A percentile compares a stretch with the other conserved stretches of the same genome.
Evolutionary conservation across 192 early-diverging fungal genomes (phyloP).

Genomic region (Piromyces sp.): DNA sequence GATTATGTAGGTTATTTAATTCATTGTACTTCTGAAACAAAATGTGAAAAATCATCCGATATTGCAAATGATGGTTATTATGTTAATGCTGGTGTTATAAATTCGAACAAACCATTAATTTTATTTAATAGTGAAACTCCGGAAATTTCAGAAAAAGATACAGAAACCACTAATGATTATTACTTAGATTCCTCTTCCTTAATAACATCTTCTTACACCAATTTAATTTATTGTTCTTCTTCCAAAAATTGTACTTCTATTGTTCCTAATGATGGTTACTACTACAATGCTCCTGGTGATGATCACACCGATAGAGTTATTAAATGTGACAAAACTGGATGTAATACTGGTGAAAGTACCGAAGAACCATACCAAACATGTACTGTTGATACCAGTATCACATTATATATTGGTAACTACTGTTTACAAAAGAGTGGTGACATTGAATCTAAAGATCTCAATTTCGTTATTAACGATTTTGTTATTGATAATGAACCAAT

Average conservation of each 20-base stretch:
- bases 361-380: not conserved
- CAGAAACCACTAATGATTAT: not conserved
- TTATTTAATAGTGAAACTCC: not conserved
- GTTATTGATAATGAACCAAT: not conserved
- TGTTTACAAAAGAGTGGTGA: not conserved
- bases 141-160: not conserved
- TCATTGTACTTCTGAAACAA: not conserved
- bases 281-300: not conserved
- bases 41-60: not conserved
- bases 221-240: not conserved
- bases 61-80: not conserved
- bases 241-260: not conserved
- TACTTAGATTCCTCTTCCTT: not conserved
- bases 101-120: not conserved
- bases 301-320: not conserved
- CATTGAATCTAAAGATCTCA: not conserved
- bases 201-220: not conserved
- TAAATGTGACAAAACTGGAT: not conserved
- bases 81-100: not conserved
- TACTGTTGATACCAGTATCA: not conserved
- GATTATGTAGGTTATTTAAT: not conserved
- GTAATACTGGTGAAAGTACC: not conserved
- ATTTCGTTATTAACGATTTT: not conserved
- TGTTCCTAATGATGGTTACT: not conserved
- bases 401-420: not conserved